Evolutionary conservation across 805 yeast genomes (phyloP).

Genomic region (Komagataella ulmi): DNA sequence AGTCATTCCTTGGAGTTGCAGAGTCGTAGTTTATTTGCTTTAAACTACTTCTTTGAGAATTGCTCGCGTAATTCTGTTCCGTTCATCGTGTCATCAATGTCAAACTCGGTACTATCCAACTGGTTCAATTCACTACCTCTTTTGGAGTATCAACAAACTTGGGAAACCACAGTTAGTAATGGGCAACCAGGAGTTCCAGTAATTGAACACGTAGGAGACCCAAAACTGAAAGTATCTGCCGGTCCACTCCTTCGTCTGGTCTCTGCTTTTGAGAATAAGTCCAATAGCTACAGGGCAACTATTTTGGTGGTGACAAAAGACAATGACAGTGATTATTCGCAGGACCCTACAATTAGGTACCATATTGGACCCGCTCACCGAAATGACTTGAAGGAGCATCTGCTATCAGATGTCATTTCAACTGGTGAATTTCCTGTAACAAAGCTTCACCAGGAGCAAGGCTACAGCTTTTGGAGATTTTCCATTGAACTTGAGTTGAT

Average conservation of each 20-base stretch:
- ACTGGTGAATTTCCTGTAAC: constrained; percentile 34
- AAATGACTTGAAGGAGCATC: constrained; percentile 5
- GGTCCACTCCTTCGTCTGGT: constrained; percentile 71
- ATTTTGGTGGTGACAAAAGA: constrained; percentile 51
- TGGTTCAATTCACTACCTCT: constrained; percentile 19
- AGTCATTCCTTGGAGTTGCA: too few species aligned
- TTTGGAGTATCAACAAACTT: constrained; percentile 7
- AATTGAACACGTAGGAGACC: constrained; percentile 10
- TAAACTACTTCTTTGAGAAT: too few species aligned
- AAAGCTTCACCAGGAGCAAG: constrained; percentile 26
- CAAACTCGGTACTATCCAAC: not conserved
- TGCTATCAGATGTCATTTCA: constrained; percentile 4
- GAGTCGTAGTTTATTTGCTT: too few species aligned
- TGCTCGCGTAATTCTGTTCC: not conserved
- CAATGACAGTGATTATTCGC: constrained; percentile 9
- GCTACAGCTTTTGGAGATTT: constrained; percentile 55
- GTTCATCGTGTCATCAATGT: not conserved
- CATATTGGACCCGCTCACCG: constrained; percentile 19
- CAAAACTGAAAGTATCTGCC: constrained; percentile 34
- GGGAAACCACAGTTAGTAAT: not conserved
- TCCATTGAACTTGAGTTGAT: constrained; percentile 34
- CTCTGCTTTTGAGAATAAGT: constrained; percentile 42
- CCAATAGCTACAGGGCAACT: constrained; percentile 49
- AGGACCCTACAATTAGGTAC: constrained; percentile 18
- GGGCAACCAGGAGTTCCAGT: not conserved